Conservation (phyloP, 2,329 filamentous ascomycete species). For the Fusarium avenaceum region DNA sequence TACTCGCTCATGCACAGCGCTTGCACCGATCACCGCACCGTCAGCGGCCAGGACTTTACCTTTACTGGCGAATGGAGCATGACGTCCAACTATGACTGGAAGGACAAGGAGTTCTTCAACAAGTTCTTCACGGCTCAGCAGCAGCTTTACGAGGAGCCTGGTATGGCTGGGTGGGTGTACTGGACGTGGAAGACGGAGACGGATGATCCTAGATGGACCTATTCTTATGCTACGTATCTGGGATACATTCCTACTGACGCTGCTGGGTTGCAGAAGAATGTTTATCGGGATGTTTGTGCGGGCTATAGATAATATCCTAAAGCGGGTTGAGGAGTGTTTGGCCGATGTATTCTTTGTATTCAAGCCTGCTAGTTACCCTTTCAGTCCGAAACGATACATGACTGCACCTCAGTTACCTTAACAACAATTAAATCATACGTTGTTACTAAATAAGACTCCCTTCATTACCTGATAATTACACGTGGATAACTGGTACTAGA, state of each 20-base stretch:
- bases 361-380: too few relatives aligned
- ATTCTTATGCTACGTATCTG: constrained; percentile 33
- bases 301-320: constrained; percentile 6
- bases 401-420: too few relatives aligned
- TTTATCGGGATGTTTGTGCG: constrained; percentile 32
- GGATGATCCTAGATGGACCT: constrained; percentile 37
- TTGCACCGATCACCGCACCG: constrained; percentile 26
- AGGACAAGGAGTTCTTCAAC: constrained; percentile 28
- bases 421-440: too few relatives aligned
- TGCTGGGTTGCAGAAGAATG: constrained; percentile 34
- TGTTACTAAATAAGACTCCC: too few relatives aligned
- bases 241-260: constrained; percentile 36
- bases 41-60: constrained; percentile 26
- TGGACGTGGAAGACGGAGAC: constrained; percentile 42
- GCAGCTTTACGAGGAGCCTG: constrained; percentile 36
- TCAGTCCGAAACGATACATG: too few relatives aligned
- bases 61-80: constrained; percentile 42
- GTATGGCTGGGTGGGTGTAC: constrained; percentile 37
- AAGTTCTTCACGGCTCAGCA: constrained; percentile 41
- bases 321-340: too few relatives aligned
- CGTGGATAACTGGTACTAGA: too few relatives aligned
- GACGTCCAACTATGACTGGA: constrained; percentile 30
- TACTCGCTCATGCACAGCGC: constrained; percentile 33
- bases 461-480: too few relatives aligned
- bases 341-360: too few relatives aligned